These are phyloP conservation scores for Leccinum subgranulosum DNA, from an alignment of 768 basidiomycete species.

Conservation along the genomic window DNA sequence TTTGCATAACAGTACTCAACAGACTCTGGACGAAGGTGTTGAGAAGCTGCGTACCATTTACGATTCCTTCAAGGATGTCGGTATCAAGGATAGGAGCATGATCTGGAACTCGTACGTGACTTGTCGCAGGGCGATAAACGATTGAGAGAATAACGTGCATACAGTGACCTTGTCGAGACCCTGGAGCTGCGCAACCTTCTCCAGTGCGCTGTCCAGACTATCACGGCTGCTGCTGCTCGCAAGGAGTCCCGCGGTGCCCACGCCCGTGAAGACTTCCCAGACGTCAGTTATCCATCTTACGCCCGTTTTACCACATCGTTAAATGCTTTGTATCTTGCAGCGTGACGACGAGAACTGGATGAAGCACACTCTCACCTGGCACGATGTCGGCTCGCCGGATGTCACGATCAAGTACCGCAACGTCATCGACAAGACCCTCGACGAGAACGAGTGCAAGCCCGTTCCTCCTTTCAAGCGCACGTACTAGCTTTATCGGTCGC, in stretches of 20 bases:
- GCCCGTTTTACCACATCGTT: not conserved
- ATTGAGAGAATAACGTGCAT: slow-evolving; percentile 7
- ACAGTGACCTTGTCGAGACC: slow-evolving; percentile 93
- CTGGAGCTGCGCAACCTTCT: slow-evolving; percentile 95
- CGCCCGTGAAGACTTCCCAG: slow-evolving; percentile 97
- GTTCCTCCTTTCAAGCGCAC: slow-evolving; percentile 98
- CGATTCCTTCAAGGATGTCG: slow-evolving; percentile 85
- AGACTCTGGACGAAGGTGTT: slow-evolving; percentile 90
- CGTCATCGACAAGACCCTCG: slow-evolving; percentile 84
- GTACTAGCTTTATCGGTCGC: slow-evolving; percentile 46
- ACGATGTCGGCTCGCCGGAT: slow-evolving; percentile 67
- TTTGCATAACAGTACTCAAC: slow-evolving; percentile 63
- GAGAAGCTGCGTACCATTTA: slow-evolving; percentile 82
- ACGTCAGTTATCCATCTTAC: slow-evolving; percentile 45
- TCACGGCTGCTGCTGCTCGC: slow-evolving; percentile 87
- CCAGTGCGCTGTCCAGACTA: slow-evolving; percentile 95
- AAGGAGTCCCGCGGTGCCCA: slow-evolving; percentile 99
- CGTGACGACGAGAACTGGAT: slow-evolving; percentile 95
- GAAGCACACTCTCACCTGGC: slow-evolving; percentile 96
- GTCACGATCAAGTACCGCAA: slow-evolving; percentile 87
- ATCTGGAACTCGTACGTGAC: slow-evolving; percentile 96
- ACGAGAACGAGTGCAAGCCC: slow-evolving; percentile 94
- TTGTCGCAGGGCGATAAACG: not conserved
- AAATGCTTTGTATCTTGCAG: slow-evolving; percentile 31
- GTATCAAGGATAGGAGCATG: slow-evolving; percentile 98